A percentile compares a stretch with the other conserved stretches of the same genome.
Evolutionary conservation across 768 basidiomycete species (phyloP).

Genomic region (Russula abietina): DNA sequence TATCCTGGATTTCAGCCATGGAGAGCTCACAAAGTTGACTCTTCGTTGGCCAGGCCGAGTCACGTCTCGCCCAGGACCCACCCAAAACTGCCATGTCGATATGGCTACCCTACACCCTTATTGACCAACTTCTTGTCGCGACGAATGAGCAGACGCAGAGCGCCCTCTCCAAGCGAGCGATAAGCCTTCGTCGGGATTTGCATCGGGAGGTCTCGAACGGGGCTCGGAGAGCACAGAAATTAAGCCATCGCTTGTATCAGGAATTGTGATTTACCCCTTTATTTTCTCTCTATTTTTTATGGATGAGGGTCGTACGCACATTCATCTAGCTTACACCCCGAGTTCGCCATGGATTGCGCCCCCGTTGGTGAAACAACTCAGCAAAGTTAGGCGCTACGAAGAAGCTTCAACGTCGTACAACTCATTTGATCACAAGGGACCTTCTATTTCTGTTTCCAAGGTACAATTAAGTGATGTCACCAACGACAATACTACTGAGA

Average conservation of each 20-base stretch:
- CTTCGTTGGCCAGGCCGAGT: conserved; percentile 42
- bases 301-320: neutral
- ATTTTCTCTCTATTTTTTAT: neutral
- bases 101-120: conserved; percentile 78
- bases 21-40: conserved; percentile 1
- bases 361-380: neutral
- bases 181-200: conserved; percentile 42
- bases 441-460: neutral
- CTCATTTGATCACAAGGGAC: neutral
- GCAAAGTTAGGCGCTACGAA: neutral
- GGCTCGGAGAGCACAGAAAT: conserved; percentile 63
- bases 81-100: conserved; percentile 54
- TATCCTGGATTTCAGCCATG: neutral
- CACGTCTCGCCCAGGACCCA: conserved; percentile 45
- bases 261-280: conserved; percentile 8
- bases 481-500: neutral
- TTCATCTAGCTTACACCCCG: neutral
- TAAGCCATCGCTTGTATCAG: conserved; percentile 32
- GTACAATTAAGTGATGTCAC: neutral
- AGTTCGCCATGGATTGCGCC: neutral
- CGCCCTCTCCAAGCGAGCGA: conserved; percentile 41
- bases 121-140: conserved; percentile 74
- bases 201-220: conserved; percentile 56
- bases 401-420: neutral
- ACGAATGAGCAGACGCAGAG: conserved; percentile 43